phyloP scores from a whole-genome alignment of 75 land plant genomes.

The Chamaecyparis obtusa region DNA sequence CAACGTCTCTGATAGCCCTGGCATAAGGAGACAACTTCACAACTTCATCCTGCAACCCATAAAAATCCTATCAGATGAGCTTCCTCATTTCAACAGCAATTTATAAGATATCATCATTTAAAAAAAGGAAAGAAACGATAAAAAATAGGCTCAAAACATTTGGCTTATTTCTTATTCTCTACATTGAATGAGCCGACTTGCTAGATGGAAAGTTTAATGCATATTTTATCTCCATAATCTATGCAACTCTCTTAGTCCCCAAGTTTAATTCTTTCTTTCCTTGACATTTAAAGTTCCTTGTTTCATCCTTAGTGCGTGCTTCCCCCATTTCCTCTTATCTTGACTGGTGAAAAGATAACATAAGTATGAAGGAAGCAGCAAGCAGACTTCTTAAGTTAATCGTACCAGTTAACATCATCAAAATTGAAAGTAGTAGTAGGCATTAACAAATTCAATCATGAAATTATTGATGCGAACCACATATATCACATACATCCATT shows the following conservation, averaged over 20 bases:
- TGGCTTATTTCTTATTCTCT: neutral
- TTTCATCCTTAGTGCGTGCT: neutral
- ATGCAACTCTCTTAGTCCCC: neutral
- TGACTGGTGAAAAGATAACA: neutral
- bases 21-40: constrained; percentile 87
- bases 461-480: neutral
- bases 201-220: neutral
- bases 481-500: constrained; percentile 55
- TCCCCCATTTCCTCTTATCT: neutral
- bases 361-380: neutral
- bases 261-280: neutral
- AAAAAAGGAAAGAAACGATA: neutral
- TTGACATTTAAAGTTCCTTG: neutral
- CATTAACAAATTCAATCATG: neutral
- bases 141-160: neutral
- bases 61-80: constrained; percentile 8
- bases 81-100: neutral
- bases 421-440: neutral
- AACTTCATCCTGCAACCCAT: constrained; percentile 75
- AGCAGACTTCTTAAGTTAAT: neutral
- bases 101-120: neutral
- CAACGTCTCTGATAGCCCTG: constrained; percentile 93
- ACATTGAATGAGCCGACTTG: neutral
- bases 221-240: neutral
- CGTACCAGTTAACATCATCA: neutral